Evolutionary conservation across 352 stramenopile species (phyloP).

Genomic region (Phytophthora niederhauseri): DNA sequence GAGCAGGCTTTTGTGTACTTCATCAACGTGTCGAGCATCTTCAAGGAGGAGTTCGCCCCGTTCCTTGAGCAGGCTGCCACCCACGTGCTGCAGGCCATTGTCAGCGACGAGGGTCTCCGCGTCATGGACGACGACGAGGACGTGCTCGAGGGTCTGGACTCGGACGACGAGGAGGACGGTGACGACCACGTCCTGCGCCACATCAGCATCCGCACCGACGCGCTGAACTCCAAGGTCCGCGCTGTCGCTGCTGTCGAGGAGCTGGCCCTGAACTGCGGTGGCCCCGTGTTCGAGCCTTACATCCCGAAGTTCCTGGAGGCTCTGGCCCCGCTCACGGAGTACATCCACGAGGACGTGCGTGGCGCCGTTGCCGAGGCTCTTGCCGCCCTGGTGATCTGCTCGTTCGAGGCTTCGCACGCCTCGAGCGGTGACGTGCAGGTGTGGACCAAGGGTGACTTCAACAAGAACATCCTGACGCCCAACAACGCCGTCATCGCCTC

Average conservation of each 20-base stretch:
- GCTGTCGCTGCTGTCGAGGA: conserved; percentile 85
- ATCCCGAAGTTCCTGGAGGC: conserved; percentile 85
- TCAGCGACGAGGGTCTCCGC: conserved; percentile 80
- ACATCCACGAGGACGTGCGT: conserved; percentile 90
- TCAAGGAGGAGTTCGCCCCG: conserved; percentile 97
- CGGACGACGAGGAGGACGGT: conserved; percentile 80
- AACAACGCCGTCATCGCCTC: conserved; percentile 81
- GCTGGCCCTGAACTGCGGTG: conserved; percentile 81
- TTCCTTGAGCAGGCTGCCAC: conserved; percentile 88
- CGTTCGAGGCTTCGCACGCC: conserved; percentile 82
- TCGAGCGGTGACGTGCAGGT: conserved; percentile 81
- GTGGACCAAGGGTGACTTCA: conserved; percentile 86
- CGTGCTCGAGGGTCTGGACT: conserved; percentile 73
- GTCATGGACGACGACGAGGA: conserved; percentile 78
- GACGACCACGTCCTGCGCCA: conserved; percentile 74
- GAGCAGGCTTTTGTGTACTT: conserved; percentile 99
- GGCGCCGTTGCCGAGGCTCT: conserved; percentile 80
- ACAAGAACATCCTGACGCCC: conserved; percentile 75
- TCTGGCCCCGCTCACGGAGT: conserved; percentile 80
- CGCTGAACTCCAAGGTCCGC: conserved; percentile 86
- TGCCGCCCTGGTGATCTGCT: conserved; percentile 83
- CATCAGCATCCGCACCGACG: conserved; percentile 89
- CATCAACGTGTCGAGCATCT: conserved; percentile 98
- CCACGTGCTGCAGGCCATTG: conserved; percentile 70
- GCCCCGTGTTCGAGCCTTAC: conserved; percentile 78